Evolutionary conservation across 176 grass and related monocot genomes (phyloP).

Genomic region (Lolium rigidum): DNA sequence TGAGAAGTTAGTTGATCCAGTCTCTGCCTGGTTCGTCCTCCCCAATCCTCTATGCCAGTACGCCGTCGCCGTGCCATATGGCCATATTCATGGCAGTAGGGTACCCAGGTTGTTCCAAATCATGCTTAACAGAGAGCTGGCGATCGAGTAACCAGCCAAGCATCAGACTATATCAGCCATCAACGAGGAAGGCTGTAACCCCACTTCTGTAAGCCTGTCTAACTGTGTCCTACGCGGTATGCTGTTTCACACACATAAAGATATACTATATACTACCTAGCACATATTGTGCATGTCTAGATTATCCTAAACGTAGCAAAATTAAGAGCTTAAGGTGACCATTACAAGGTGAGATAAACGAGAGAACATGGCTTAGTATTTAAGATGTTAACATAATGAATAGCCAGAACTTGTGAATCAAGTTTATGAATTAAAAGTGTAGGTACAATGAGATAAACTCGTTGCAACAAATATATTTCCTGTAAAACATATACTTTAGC

Average conservation of each 20-base stretch:
- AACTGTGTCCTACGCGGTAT: not conserved
- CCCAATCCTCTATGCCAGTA: not conserved
- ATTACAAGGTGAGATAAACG: slow-evolving; percentile 3
- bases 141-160: slow-evolving; percentile 15
- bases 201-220: slow-evolving; percentile 6
- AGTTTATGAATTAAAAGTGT: slow-evolving; percentile 18
- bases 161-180: slow-evolving; percentile 28
- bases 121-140: not conserved
- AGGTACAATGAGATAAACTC: not conserved
- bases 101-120: not conserved
- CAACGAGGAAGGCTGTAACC: slow-evolving; percentile 10
- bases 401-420: not conserved
- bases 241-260: not conserved
- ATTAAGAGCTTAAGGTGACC: slow-evolving; percentile 7
- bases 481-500: not conserved
- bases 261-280: slow-evolving; percentile 20
- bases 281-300: not conserved
- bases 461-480: not conserved
- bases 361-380: not conserved
- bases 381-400: slow-evolving; percentile 17
- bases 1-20: not conserved
- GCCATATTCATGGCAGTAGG: not conserved
- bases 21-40: not conserved
- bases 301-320: slow-evolving; percentile 5
- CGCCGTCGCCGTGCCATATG: not conserved